These are phyloP conservation scores for Takashimella koratensis DNA, from an alignment of 1,284 basidiomycete genomes.

Conservation along the genomic window DNA sequence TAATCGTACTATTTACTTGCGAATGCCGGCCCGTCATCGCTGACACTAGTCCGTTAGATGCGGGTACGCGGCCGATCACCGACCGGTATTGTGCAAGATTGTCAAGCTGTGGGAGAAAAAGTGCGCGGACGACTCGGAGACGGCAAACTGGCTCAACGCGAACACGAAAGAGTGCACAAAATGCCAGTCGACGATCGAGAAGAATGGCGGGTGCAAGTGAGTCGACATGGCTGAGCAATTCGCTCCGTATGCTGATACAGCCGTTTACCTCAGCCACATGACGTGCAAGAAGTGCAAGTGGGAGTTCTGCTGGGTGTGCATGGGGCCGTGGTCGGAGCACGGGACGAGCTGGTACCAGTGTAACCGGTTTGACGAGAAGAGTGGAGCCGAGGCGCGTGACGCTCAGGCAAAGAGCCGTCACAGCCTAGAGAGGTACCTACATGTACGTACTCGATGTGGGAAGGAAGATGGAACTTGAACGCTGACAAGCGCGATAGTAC, in stretches of 20 bases:
- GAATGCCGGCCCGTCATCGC: no score
- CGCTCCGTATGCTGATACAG: constrained; percentile 1
- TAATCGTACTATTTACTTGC: no score
- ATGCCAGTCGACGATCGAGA: constrained; percentile 96
- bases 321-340: constrained; percentile 94
- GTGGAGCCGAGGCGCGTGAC: constrained; percentile 81
- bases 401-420: constrained; percentile 82
- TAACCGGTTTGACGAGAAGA: constrained; percentile 94
- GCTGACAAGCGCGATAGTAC: no score
- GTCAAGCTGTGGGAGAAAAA: constrained; percentile 95
- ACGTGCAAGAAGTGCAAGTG: constrained; percentile 99
- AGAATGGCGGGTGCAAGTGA: constrained; percentile 99
- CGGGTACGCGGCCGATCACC: constrained; percentile 76
- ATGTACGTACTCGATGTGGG: no score
- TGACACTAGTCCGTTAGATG: constrained; percentile 51
- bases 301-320: constrained; percentile 64
- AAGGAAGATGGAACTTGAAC: no score
- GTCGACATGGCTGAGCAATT: constrained; percentile 41
- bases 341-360: constrained; percentile 98
- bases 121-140: constrained; percentile 95
- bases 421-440: constrained; percentile 91
- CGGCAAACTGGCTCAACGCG: constrained; percentile 98
- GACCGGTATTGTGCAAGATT: constrained; percentile 83
- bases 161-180: constrained; percentile 97
- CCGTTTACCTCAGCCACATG: constrained; percentile 70